Evolutionary conservation across 345 rosid species (phyloP).

Genomic region (Corchorus olitorius): DNA sequence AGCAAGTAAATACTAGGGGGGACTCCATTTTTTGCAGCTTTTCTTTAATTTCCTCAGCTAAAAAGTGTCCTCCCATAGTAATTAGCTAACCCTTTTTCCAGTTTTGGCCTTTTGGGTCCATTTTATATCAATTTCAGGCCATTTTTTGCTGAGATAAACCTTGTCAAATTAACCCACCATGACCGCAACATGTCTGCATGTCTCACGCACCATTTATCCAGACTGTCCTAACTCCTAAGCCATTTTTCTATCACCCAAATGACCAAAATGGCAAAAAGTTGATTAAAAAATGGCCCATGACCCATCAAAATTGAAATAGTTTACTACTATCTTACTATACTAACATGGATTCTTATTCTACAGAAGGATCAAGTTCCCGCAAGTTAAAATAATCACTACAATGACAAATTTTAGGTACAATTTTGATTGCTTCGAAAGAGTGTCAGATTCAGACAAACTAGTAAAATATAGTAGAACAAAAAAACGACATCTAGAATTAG

Average conservation of each 20-base stretch:
- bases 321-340: neutral
- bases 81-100: neutral
- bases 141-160: conserved; percentile 8
- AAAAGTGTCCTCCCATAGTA: conserved; percentile 6
- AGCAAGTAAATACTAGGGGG: conserved; percentile 12
- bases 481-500: conserved; percentile 6
- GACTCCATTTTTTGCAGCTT: conserved; percentile 26
- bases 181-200: neutral
- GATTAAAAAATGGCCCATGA: neutral
- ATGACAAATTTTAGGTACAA: neutral
- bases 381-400: neutral
- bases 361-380: neutral
- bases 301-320: neutral
- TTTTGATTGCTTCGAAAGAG: neutral
- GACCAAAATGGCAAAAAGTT: neutral
- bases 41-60: conserved; percentile 21
- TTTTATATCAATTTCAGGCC: conserved; percentile 5
- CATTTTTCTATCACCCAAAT: neutral
- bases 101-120: neutral
- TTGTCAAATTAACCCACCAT: conserved; percentile 12
- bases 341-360: neutral
- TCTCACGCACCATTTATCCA: neutral
- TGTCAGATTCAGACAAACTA: neutral
- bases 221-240: neutral
- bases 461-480: neutral